These are phyloP conservation scores for Chrysochromulina tobinii DNA, from an alignment of 78 protist genomes.

Conservation along the genomic window DNA sequence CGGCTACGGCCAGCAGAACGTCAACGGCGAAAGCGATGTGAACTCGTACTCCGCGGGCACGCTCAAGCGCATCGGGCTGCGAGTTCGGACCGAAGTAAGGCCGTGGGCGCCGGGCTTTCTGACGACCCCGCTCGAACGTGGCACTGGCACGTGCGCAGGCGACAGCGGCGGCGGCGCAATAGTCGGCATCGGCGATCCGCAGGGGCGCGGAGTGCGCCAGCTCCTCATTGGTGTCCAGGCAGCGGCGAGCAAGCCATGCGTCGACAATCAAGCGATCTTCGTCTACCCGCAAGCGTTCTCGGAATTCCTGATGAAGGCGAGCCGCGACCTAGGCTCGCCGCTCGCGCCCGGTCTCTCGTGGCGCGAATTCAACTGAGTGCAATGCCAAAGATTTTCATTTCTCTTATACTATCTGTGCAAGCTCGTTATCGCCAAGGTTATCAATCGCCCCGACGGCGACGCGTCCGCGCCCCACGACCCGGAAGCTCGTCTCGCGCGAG, in stretches of 20 bases:
- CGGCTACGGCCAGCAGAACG: background rate
- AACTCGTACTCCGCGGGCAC: background rate
- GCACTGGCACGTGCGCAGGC: conserved; percentile 17
- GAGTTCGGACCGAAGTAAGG: background rate
- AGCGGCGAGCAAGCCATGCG: background rate
- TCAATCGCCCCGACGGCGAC: too few relatives aligned
- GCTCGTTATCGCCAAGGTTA: too few relatives aligned
- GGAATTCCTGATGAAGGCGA: background rate
- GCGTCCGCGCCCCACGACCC: too few relatives aligned
- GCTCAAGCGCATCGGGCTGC: background rate
- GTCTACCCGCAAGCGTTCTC: background rate
- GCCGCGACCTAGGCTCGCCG: background rate
- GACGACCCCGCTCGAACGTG: background rate
- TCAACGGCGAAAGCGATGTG: too few relatives aligned
- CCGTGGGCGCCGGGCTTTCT: conserved; percentile 28
- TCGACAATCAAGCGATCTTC: background rate
- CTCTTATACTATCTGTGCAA: too few relatives aligned
- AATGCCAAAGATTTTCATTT: too few relatives aligned
- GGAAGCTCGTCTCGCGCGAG: too few relatives aligned
- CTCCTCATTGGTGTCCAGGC: background rate
- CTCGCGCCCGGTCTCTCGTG: background rate
- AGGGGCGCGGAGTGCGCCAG: background rate
- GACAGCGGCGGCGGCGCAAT: conserved; percentile 5
- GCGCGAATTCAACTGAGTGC: background rate
- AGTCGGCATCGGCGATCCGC: background rate